Conservation (phyloP, 192 early-diverging fungal genomes). For the Diversispora eburnea region DNA sequence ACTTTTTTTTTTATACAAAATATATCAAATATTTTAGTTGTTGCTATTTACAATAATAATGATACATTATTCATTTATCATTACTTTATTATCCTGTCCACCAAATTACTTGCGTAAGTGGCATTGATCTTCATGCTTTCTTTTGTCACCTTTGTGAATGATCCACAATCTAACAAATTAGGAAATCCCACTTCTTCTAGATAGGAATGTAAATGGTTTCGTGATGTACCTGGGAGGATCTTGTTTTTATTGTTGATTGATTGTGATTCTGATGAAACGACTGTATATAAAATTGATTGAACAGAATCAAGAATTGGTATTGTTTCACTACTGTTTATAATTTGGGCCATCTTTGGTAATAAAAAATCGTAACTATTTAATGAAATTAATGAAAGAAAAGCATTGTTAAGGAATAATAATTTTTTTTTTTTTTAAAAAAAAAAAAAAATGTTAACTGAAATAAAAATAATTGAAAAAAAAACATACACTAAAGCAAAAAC, state of each 20-base stretch:
- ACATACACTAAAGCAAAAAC: constrained; percentile 63
- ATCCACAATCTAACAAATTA: constrained; percentile 44
- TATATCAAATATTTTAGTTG: too few species aligned
- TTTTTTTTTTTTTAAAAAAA: constrained; percentile 27
- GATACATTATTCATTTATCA: not conserved
- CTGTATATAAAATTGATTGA: constrained; percentile 68
- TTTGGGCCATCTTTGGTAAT: constrained; percentile 69
- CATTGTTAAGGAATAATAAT: constrained; percentile 1
- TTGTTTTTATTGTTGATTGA: too few species aligned
- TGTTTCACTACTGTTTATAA: constrained; percentile 61
- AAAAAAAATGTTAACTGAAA: constrained; percentile 5
- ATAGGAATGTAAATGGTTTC: constrained; percentile 8
- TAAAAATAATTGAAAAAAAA: not conserved
- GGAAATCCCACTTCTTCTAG: constrained; percentile 56
- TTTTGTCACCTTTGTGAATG: constrained; percentile 44
- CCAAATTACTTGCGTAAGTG: constrained; percentile 47
- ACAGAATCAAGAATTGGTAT: constrained; percentile 64
- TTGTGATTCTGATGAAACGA: constrained; percentile 40
- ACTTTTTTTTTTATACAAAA: too few species aligned
- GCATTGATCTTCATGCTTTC: constrained; percentile 36
- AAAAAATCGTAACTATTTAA: constrained; percentile 62
- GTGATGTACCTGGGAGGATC: too few species aligned
- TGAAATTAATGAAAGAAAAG: not conserved
- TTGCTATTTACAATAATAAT: too few species aligned
- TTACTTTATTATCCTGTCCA: constrained; percentile 45